These are phyloP conservation scores for Schwanniomyces occidentalis DNA, from an alignment of 805 yeast species.

Conservation along the genomic window DNA sequence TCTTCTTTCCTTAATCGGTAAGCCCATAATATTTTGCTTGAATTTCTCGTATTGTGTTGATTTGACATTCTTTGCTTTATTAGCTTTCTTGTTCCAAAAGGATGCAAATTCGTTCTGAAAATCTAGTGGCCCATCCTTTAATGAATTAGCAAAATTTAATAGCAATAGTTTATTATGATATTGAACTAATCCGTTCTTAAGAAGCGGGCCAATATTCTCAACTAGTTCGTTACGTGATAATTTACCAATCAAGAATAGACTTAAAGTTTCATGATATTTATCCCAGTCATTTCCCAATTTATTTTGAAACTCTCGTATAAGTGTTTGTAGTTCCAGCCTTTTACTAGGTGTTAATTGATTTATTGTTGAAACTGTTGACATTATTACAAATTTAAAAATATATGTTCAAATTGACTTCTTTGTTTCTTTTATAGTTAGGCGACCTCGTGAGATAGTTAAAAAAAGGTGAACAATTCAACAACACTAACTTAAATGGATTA, in stretches of 20 bases:
- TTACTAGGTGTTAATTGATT: constrained; percentile 15
- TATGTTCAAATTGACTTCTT: background rate
- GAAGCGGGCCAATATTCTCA: constrained; percentile 54
- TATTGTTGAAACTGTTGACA: constrained; percentile 7
- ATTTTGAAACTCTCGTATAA: constrained; percentile 73
- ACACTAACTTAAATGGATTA: no score
- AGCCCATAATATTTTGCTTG: constrained; percentile 81
- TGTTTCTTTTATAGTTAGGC: no score
- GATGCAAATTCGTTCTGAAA: constrained; percentile 42
- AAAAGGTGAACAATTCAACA: no score
- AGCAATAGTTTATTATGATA: constrained; percentile 83
- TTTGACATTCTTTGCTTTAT: constrained; percentile 47
- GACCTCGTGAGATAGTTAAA: no score
- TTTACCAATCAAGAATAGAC: constrained; percentile 75
- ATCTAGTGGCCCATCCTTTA: constrained; percentile 72
- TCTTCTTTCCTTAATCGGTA: constrained; percentile 81
- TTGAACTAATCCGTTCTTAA: constrained; percentile 47
- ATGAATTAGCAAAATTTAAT: constrained; percentile 80
- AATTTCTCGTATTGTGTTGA: constrained; percentile 77
- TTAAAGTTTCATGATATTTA: constrained; percentile 74
- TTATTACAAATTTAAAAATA: background rate
- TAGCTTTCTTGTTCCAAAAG: constrained; percentile 52
- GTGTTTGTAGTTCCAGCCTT: constrained; percentile 36
- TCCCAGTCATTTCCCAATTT: constrained; percentile 83
- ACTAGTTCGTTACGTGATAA: constrained; percentile 75